Conservation (phyloP, 2,329 filamentous ascomycete genomes). For the Metarhizium rileyi region DNA sequence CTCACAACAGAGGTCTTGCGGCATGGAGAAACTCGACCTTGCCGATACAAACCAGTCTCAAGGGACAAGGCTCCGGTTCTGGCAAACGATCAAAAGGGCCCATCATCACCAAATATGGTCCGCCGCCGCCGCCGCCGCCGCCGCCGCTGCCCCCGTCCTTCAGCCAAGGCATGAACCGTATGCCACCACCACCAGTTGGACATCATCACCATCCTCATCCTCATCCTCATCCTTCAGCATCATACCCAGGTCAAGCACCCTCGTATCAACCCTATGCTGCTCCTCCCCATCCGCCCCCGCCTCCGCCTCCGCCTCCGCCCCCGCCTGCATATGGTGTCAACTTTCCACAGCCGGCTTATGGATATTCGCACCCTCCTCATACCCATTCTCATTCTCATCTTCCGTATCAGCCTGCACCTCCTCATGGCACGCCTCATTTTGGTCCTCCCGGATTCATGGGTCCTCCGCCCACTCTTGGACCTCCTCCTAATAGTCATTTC, state of each 20-base stretch:
- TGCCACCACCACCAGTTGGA: slow-evolving; percentile 17
- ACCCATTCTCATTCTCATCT: slow-evolving; percentile 14
- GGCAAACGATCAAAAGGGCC: slow-evolving; percentile 23
- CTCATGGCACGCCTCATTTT: slow-evolving; percentile 10
- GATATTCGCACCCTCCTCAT: slow-evolving; percentile 12
- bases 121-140: slow-evolving; percentile 11
- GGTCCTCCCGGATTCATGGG: slow-evolving; percentile 9
- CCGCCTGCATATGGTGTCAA: slow-evolving; percentile 11
- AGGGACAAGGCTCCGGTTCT: slow-evolving; percentile 18
- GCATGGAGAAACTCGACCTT: slow-evolving; percentile 26
- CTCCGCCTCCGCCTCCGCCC: no score
- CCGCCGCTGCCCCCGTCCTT: slow-evolving; percentile 1
- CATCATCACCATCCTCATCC: slow-evolving; percentile 14
- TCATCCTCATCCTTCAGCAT: slow-evolving; percentile 10
- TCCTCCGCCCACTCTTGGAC: slow-evolving; percentile 7
- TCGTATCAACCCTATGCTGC: slow-evolving; percentile 16
- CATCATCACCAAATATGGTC: slow-evolving; percentile 26
- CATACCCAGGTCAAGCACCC: slow-evolving; percentile 16
- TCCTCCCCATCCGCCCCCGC: slow-evolving; percentile 2
- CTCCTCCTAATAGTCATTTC: slow-evolving; percentile 5
- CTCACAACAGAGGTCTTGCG: slow-evolving; percentile 23
- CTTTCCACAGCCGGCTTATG: slow-evolving; percentile 16
- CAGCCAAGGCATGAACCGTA: slow-evolving; percentile 8
- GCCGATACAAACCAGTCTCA: slow-evolving; percentile 15
- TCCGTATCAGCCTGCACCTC: slow-evolving; percentile 13